These are phyloP conservation scores for Micractinium conductrix DNA, from an alignment of 139 green algal species.

Conservation along the genomic window DNA sequence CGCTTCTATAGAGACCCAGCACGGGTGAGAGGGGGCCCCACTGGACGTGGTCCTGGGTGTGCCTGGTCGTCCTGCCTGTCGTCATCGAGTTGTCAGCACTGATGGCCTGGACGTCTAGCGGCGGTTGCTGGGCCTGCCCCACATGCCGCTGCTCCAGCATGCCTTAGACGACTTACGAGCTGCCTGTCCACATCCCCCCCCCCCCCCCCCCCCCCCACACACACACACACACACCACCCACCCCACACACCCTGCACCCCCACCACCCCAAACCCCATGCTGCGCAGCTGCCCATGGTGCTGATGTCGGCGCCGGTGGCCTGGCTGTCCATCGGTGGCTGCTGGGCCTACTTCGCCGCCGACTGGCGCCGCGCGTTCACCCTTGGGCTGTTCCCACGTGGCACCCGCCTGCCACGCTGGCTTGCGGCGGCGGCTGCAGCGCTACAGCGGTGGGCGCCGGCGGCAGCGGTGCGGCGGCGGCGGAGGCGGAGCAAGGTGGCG, in stretches of 20 bases:
- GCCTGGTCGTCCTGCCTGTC: no score
- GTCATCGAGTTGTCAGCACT: no score
- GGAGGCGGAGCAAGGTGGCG: no score
- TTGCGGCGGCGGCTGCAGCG: background rate
- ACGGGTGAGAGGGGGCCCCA: conserved; percentile 54
- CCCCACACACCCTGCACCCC: background rate
- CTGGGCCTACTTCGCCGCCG: conserved; percentile 32
- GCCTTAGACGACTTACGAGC: no score
- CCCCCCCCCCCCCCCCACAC: background rate
- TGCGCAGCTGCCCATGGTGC: conserved; percentile 35
- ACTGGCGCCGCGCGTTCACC: conserved; percentile 40
- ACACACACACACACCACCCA: background rate
- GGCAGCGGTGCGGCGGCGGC: no score
- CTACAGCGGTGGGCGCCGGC: no score
- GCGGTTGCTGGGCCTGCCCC: no score
- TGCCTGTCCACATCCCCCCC: no score
- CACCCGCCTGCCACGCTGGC: background rate
- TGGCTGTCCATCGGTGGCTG: conserved; percentile 30
- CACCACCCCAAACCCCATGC: background rate
- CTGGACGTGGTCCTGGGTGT: background rate
- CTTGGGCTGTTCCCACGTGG: conserved; percentile 22
- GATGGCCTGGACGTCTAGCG: no score
- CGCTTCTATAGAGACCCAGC: conserved; percentile 67
- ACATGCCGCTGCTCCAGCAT: background rate
- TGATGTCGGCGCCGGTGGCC: conserved; percentile 36